Evolutionary conservation across 1,284 basidiomycete genomes (phyloP), one percentile per base, ranked within the genome.

Genomic region (Bondarzewia mesenterica): DNA sequence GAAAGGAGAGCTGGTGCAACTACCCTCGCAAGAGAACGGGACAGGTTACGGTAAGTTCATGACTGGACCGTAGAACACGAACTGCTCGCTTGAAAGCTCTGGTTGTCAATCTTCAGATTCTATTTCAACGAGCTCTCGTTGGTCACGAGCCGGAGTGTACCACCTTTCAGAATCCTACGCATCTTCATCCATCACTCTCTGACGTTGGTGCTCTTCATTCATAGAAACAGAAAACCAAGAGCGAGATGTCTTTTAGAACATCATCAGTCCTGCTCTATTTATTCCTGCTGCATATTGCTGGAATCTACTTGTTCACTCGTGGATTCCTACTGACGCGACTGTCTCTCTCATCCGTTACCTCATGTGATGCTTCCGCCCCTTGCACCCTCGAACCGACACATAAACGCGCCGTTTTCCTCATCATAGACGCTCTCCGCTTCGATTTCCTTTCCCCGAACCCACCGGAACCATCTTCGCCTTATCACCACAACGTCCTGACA

Each of bases 391-490:
- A 71, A 0, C 69, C 81, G 0, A 88, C 85, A 0, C 89, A 93
- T 68, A 75, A 75, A 54, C 82, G 88, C 55, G 86, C 89, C 7
- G 75, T 99, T 27, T 54, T 98, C 26, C 73, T 98, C 57, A 80
- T 98, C 50, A 89, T 99, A 54, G 96, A 99, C 64, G 82, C 96
- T 0, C 75, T 99, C 16, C 84, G 96, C 1, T 96, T 93, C 61
- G 95, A 99, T 68, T 99, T 98, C 63, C 70, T 99, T 47, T 80
- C 92, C 0, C 82, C 87, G 1, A 62, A 85, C 46, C 79, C 83
- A 0, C 78, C 79, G 1, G 58, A 60, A 14, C 85, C 80, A 10
- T 58, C 67, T 12, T 89, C 84, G 7, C 78, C 80, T 3, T 78
- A 81, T 62, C 85, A 93, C 62, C 93, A 97, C 63, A 80, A 89